Evolutionary conservation across 306 rosid species (phyloP).

Genomic region (Sesbania bispinosa): DNA sequence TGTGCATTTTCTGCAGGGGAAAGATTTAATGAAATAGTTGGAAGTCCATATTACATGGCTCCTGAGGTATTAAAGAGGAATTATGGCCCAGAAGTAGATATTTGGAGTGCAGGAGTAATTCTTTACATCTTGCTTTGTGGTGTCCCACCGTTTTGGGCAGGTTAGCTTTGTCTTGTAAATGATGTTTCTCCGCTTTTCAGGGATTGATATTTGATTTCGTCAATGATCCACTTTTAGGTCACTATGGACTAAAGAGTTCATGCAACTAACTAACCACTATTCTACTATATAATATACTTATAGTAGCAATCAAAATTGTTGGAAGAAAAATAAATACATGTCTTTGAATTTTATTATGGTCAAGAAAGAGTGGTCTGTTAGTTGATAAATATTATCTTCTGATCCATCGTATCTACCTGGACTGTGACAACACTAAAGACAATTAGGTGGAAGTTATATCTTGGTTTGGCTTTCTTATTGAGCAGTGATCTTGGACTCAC

Average conservation of each 20-base stretch:
- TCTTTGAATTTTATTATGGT: neutral
- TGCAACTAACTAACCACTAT: constrained; percentile 8
- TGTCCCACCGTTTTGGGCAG: constrained; percentile 99
- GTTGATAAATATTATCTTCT: neutral
- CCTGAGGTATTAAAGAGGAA: constrained; percentile 87
- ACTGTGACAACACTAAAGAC: neutral
- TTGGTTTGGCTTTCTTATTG: neutral
- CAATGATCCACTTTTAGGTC: neutral
- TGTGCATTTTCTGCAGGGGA: constrained; percentile 51
- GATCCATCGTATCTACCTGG: neutral
- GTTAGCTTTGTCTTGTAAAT: constrained; percentile 44
- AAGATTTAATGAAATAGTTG: constrained; percentile 83
- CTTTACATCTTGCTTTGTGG: constrained; percentile 95
- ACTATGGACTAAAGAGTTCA: neutral
- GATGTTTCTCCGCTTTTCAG: neutral
- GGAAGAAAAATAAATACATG: neutral
- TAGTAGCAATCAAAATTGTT: neutral
- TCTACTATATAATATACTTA: neutral
- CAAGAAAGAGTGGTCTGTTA: neutral
- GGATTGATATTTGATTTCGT: neutral
- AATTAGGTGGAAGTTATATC: neutral
- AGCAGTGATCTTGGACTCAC: neutral
- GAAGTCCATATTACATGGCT: constrained; percentile 99
- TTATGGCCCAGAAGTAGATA: constrained; percentile 92
- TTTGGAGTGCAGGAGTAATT: constrained; percentile 98